phyloP scores from a whole-genome alignment of 345 rosid species.

The Gossypium sturtianum region DNA sequence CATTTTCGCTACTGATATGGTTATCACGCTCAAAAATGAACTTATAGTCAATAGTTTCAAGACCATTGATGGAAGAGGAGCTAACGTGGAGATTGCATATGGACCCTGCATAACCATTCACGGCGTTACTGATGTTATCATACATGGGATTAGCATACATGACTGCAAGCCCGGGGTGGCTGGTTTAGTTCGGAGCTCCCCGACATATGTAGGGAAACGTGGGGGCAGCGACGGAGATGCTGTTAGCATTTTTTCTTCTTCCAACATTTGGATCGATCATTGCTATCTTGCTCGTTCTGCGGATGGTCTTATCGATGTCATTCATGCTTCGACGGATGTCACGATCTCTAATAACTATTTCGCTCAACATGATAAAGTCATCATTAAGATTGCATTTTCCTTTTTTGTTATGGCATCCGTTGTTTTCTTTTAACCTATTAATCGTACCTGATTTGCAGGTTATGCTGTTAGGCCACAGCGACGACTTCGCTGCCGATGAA shows the following conservation, averaged over 20 bases:
- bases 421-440: background rate
- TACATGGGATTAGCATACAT: constrained; percentile 86
- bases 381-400: background rate
- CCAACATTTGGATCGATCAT: constrained; percentile 86
- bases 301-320: constrained; percentile 84
- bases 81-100: constrained; percentile 65
- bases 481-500: constrained; percentile 57
- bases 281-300: constrained; percentile 55
- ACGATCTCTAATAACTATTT: constrained; percentile 84
- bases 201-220: constrained; percentile 55
- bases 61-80: constrained; percentile 90
- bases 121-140: constrained; percentile 56
- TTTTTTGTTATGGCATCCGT: background rate
- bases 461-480: constrained; percentile 81
- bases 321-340: constrained; percentile 74
- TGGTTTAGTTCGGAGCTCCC: constrained; percentile 57
- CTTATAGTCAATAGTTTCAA: constrained; percentile 82
- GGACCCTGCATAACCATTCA: constrained; percentile 84
- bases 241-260: constrained; percentile 52
- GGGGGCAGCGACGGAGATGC: constrained; percentile 77
- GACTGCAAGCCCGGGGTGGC: constrained; percentile 68
- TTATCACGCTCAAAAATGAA: constrained; percentile 62
- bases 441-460: constrained; percentile 31
- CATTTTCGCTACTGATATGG: constrained; percentile 71
- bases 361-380: constrained; percentile 72